Evolutionary conservation across 208 protist genomes (phyloP).

Genomic region (Crithidia brevicula): DNA sequence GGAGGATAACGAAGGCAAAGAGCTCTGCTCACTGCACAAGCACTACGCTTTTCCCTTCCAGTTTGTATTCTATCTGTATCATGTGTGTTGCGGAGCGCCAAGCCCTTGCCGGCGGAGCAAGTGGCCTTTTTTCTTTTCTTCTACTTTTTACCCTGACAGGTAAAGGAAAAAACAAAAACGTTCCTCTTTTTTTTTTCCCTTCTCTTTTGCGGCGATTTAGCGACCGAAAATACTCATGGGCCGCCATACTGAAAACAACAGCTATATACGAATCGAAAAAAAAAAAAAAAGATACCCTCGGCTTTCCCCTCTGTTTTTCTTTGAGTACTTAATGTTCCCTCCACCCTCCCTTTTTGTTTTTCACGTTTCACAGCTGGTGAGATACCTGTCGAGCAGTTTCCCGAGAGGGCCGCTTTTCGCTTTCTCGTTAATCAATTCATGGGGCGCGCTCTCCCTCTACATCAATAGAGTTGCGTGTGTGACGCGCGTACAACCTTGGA

Average conservation of each 20-base stretch:
- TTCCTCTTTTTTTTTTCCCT: slow-evolving; percentile 1
- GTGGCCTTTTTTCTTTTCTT: neutral
- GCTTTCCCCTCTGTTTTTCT: slow-evolving; percentile 6
- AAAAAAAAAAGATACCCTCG: no score
- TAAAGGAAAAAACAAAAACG: neutral
- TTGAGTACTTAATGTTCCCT: slow-evolving; percentile 4
- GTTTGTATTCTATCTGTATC: neutral
- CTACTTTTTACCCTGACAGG: neutral
- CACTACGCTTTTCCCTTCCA: neutral
- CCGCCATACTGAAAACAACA: neutral
- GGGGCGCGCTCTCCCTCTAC: neutral
- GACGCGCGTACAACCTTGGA: neutral
- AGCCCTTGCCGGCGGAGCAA: neutral
- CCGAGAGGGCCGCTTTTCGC: neutral
- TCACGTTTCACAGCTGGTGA: slow-evolving; percentile 9
- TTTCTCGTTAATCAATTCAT: neutral
- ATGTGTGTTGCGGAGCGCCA: neutral
- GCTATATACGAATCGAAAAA: neutral
- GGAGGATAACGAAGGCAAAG: no score
- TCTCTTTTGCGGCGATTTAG: neutral
- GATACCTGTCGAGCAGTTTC: slow-evolving; percentile 10
- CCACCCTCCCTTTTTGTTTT: slow-evolving; percentile 10
- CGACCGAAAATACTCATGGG: neutral
- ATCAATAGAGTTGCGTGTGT: neutral
- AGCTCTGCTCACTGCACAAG: neutral